Conservation (phyloP, 1,284 basidiomycete genomes). For the Psilocybe mexicana region DNA sequence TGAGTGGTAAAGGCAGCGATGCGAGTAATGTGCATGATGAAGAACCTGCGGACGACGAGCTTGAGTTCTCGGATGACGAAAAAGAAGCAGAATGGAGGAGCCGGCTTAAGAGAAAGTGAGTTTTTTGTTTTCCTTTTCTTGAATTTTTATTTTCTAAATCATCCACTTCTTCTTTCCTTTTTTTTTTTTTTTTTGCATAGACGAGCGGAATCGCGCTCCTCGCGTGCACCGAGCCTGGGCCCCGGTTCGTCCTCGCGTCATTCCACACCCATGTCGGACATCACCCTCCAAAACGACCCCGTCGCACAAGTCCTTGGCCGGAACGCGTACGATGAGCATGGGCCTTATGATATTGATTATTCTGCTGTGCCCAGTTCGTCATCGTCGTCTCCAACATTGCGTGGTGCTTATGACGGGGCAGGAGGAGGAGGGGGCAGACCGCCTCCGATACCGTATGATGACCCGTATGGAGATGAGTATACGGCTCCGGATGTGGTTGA, state of each 20-base stretch:
- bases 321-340: constrained; percentile 63
- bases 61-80: constrained; percentile 92
- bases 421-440: constrained; percentile 39
- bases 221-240: constrained; percentile 41
- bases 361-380: constrained; percentile 39
- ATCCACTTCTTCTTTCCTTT: neutral
- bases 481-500: constrained; percentile 21
- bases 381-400: constrained; percentile 23
- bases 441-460: constrained; percentile 69
- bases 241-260: constrained; percentile 56
- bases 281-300: constrained; percentile 51
- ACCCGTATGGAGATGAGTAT: constrained; percentile 67
- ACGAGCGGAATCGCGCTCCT: constrained; percentile 51
- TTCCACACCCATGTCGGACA: constrained; percentile 53
- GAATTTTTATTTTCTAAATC: constrained; percentile 1
- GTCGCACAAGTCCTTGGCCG: constrained; percentile 43
- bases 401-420: neutral
- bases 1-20: constrained; percentile 72
- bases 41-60: constrained; percentile 81
- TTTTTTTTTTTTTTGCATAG: constrained; percentile 32
- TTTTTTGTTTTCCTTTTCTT: constrained; percentile 5
- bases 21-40: constrained; percentile 93
- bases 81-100: constrained; percentile 72
- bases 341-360: constrained; percentile 66
- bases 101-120: constrained; percentile 55